Percentiles rank a stretch among this genome's conserved stretches.
Evolutionary conservation across 305 asterid species (phyloP).

Genomic region (Fraxinus dipetala): DNA sequence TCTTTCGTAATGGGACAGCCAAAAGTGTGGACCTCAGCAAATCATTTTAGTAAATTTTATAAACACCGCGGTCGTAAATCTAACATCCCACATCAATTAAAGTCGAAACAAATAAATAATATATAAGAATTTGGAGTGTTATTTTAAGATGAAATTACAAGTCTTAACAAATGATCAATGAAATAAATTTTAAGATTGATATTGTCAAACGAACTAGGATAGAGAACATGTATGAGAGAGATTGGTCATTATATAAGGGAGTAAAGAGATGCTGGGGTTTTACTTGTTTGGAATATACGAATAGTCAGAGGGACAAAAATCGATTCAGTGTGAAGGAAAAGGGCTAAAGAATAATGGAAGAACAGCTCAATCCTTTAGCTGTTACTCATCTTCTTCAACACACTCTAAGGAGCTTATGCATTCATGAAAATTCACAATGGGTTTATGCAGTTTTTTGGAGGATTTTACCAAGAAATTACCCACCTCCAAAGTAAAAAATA

Average conservation of each 20-base stretch:
- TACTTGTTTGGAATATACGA: constrained; percentile 46
- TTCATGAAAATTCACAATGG: constrained; percentile 91
- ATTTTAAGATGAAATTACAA: no score
- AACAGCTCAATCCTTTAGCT: constrained; percentile 74
- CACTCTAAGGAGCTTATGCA: constrained; percentile 91
- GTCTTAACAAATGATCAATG: neutral
- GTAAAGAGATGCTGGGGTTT: constrained; percentile 65
- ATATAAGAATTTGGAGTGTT: neutral
- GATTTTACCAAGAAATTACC: constrained; percentile 92
- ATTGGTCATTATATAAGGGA: constrained; percentile 59
- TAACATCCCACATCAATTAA: neutral
- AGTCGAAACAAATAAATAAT: no score
- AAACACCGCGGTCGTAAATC: neutral
- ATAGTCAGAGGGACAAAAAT: neutral
- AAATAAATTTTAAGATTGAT: neutral
- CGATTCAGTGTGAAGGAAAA: constrained; percentile 3
- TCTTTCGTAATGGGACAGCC: constrained; percentile 24
- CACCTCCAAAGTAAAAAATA: constrained; percentile 79
- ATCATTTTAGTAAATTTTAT: constrained; percentile 46
- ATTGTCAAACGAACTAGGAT: neutral
- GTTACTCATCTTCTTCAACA: constrained; percentile 96
- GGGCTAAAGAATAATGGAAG: constrained; percentile 51
- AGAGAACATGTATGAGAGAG: neutral
- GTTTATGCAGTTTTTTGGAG: constrained; percentile 99
- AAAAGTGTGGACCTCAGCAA: constrained; percentile 48